Evolutionary conservation across 108 stramenopile genomes (phyloP).

Genomic region (Cafeteria roenbergensis): DNA sequence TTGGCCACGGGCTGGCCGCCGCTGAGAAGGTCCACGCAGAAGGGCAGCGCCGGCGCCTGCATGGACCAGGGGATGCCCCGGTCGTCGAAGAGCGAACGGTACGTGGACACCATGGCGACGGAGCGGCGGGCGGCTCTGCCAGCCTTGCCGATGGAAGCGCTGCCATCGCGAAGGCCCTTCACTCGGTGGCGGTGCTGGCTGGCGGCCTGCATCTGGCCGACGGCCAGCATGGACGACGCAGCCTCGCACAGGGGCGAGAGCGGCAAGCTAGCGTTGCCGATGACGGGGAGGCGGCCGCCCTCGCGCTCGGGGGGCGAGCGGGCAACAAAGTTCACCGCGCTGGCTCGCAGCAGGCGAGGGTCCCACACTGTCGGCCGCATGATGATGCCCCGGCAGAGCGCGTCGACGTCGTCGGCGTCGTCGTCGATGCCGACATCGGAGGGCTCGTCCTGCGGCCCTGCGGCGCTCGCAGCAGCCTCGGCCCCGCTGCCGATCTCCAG

Average conservation of each 20-base stretch:
- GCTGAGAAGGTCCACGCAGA: background rate
- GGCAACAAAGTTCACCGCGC: background rate
- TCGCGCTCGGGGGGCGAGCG: background rate
- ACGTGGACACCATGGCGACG: background rate
- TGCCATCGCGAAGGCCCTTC: no score
- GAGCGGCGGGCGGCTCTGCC: background rate
- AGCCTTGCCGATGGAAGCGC: no score
- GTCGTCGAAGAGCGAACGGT: background rate
- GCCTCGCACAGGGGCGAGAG: background rate
- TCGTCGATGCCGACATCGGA: no score
- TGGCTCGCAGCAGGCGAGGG: background rate
- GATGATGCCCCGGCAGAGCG: no score
- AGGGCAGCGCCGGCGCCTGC: background rate
- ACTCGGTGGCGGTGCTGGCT: no score
- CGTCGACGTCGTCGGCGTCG: no score
- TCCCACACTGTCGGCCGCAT: background rate
- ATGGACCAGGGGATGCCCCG: background rate
- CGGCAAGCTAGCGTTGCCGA: background rate
- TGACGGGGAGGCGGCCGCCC: background rate
- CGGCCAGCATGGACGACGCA: no score
- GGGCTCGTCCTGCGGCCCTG: background rate
- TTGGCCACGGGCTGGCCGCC: background rate
- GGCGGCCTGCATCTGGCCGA: no score
- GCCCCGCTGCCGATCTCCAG: background rate
- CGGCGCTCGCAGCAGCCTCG: background rate